phyloP scores from a whole-genome alignment of 108 stramenopile genomes.

The Discostella pseudostelligera region DNA sequence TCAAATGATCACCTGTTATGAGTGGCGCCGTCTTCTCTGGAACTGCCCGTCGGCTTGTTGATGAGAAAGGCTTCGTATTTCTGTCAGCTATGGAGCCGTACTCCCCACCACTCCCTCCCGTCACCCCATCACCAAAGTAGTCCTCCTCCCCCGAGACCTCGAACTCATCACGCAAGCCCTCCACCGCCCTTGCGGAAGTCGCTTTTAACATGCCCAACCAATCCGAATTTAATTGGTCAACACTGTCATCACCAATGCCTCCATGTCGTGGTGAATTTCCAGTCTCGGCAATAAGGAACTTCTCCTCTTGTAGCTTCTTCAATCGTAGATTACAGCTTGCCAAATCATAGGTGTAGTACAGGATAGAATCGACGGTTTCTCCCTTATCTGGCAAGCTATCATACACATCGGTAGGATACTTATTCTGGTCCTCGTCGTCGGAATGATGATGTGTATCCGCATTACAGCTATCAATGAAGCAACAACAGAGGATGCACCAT shows the following conservation, averaged over 20 bases:
- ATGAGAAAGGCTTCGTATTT: not conserved
- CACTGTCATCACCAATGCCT: not conserved
- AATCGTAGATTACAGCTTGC: conserved; percentile 59
- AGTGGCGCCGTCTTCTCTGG: conserved; percentile 15
- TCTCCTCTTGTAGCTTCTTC: conserved; percentile 58
- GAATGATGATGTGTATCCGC: conserved; percentile 6
- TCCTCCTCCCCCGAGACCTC: conserved; percentile 42
- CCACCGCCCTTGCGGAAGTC: conserved; percentile 34
- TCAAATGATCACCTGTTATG: conserved; percentile 27
- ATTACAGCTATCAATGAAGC: conserved; percentile 28
- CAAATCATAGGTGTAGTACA: conserved; percentile 78
- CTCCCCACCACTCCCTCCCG: not conserved
- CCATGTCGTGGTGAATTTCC: conserved; percentile 36
- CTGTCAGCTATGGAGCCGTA: not conserved
- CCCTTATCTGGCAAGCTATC: conserved; percentile 54
- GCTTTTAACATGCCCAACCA: conserved; percentile 39
- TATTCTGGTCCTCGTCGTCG: conserved; percentile 5
- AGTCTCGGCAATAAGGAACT: conserved; percentile 62
- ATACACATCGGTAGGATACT: conserved; percentile 22
- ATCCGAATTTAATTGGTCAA: not conserved
- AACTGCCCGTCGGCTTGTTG: not conserved
- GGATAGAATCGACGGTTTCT: conserved; percentile 73
- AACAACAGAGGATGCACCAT: conserved; percentile 29
- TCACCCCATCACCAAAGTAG: conserved; percentile 15
- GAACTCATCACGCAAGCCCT: conserved; percentile 38